Evolutionary conservation across 768 basidiomycete genomes (phyloP), one percentile per base, ranked within the genome.

Genomic region (Tulasnella sp.): DNA sequence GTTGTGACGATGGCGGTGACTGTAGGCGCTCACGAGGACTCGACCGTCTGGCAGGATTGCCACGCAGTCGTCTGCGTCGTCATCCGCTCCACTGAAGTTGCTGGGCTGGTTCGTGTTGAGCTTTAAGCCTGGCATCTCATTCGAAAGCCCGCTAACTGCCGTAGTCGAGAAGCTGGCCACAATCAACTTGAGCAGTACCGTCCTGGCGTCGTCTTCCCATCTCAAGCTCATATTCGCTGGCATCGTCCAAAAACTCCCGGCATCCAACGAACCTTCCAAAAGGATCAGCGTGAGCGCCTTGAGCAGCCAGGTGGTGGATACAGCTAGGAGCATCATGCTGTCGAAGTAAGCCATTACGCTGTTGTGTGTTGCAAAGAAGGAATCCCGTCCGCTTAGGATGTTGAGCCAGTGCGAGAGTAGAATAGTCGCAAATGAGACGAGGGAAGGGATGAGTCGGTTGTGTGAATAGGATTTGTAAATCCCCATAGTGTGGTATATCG

Each of bases 401-500:
- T 39, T 57, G 57, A 57, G 44, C 46, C 74, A 57, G 55, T 75
- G 57, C 13, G 46, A 39, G 51, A 51, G 20, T 13, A 55, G 37
- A 10, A 51, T 51, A 32, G 55, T 51, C 5, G 23, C 23, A 51
- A 67, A 57, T 9, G 74, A 44, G 16, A 67, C 74, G 32, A 57
- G 29, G 32, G 51, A 57, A 0, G 74, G 74, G 51, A 75, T 32
- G 51, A 75, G 51, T 13, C 74, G 74, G 15, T 67, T 75, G 13
- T 23, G 74, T 5, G 44, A 44, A n/a, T 51, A 75, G 18, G 51
- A 37, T 35, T 67, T 75, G 35, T 48, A 51, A n/a, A 75, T 67
- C 7, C 74, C 74, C 46, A 75, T 75, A 16, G 74, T 75, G 51
- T 75, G 44, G 55, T 75, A 75, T 57, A 75, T 57, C 13, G 74